Evolutionary conservation across 129 eudicot genomes (phyloP).

Genomic region (Pseudognaphalium luteoalbum): DNA sequence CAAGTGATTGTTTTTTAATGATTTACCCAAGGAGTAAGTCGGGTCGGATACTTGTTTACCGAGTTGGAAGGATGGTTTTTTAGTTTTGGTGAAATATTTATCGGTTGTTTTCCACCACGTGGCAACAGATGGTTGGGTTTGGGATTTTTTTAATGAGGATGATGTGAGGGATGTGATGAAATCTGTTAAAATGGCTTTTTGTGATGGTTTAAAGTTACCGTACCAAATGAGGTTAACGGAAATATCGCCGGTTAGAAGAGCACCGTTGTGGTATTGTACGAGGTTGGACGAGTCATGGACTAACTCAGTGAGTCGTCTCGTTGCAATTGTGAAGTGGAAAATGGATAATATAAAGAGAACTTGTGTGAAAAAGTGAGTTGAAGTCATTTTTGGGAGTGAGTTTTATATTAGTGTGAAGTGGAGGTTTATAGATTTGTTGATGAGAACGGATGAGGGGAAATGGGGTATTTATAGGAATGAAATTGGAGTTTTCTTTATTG

Average conservation of each 20-base stretch:
- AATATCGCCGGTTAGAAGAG: conserved; percentile 68
- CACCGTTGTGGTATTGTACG: conserved; percentile 68
- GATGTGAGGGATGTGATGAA: conserved; percentile 60
- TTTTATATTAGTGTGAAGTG: not conserved
- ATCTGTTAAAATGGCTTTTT: conserved; percentile 62
- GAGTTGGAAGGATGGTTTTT: conserved; percentile 31
- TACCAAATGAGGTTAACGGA: conserved; percentile 74
- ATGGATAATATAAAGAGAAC: conserved; percentile 30
- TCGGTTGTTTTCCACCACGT: conserved; percentile 78
- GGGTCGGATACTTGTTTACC: conserved; percentile 52
- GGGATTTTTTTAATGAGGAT: conserved; percentile 16
- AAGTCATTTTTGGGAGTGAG: conserved; percentile 32
- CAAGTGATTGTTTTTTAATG: conserved; percentile 44
- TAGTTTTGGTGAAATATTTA: conserved; percentile 49
- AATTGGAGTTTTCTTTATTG: not conserved
- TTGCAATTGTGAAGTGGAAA: conserved; percentile 33
- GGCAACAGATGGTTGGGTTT: conserved; percentile 62
- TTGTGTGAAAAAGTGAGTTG: not conserved
- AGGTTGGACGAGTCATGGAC: conserved; percentile 28
- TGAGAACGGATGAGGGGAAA: conserved; percentile 16
- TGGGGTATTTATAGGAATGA: conserved; percentile 41
- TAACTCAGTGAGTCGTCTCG: conserved; percentile 40
- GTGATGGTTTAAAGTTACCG: conserved; percentile 65
- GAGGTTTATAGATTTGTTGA: conserved; percentile 6
- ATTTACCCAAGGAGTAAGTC: conserved; percentile 49